Conservation (phyloP, 495 filamentous ascomycete genomes). For the Massariosphaeria phaeospora region DNA sequence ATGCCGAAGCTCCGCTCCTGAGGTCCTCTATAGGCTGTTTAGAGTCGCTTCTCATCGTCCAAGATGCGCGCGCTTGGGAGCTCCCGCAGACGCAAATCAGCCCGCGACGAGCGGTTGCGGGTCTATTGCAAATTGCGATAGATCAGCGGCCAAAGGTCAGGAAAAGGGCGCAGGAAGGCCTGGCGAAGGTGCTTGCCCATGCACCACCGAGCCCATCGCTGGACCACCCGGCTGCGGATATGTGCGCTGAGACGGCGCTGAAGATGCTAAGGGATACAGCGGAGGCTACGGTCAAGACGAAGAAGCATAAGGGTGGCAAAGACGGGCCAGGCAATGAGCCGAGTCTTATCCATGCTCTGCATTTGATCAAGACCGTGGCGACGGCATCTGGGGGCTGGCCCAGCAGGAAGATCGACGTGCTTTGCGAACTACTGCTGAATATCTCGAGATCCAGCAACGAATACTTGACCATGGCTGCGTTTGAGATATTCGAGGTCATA, state of each 20-base stretch:
- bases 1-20: constrained; percentile 83
- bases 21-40: constrained; percentile 87
- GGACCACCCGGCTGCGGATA: constrained; percentile 89
- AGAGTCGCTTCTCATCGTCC: constrained; percentile 78
- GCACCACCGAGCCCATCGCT: constrained; percentile 84
- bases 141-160: constrained; percentile 92
- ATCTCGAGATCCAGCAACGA: constrained; percentile 87
- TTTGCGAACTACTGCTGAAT: constrained; percentile 82
- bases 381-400: constrained; percentile 88
- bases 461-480: constrained; percentile 89
- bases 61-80: constrained; percentile 84
- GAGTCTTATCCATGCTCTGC: constrained; percentile 79
- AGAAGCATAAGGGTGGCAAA: constrained; percentile 52
- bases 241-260: constrained; percentile 89
- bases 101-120: constrained; percentile 81
- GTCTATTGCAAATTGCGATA: constrained; percentile 73
- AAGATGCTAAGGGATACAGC: constrained; percentile 67
- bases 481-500: constrained; percentile 94
- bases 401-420: constrained; percentile 85
- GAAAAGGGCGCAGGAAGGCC: constrained; percentile 86
- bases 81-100: constrained; percentile 76
- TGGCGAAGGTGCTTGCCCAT: constrained; percentile 73
- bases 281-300: constrained; percentile 58
- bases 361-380: constrained; percentile 83
- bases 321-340: constrained; percentile 65